Base-by-base conservation (phyloP, 441 rosid genomes). In the Manihot esculenta region DNA sequence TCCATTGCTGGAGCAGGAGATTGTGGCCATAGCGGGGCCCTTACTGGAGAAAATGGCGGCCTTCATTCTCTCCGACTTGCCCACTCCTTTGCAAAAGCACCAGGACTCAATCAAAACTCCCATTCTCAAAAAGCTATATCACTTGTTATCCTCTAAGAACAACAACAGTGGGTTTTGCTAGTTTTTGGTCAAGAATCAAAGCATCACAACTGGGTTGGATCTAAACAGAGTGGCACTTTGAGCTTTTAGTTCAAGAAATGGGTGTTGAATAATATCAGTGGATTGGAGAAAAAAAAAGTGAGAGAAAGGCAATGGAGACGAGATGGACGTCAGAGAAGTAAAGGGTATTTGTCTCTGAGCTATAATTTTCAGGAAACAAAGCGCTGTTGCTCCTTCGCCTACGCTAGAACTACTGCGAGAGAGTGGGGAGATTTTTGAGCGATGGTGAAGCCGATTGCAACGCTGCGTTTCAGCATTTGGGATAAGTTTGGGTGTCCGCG, bases 71-170 rank as follows among this genome's bases (percentile, higher is more conserved):
- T 94, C 94, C 3, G 88, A 86, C 86, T 83, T 92, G 78, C 94
- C 84, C 13, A 90, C 87, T 62, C 99, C 97, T 76, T 90, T 94
- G 74, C 99, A 94, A 71, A 94, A 94, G 75, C 98, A 94, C 93
- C 92, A 91, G 0, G 96, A 89, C 83, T 94, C 94, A 1, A 70
- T 83, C 57, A 87, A 71, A 68, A 86, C 86, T 47, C 94, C 91
- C 97, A 94, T 94, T 79, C 23, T 14, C 7, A 2, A 10, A 47
- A 33, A 20, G 2, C 5, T 12, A 5, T 20, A 10, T 44, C 21
- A 24, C 18, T 26, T 30, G 13, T 35, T 3, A 3, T 15, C 7
- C 24, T 55, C 56, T n/a, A 33, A 54, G 41, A 0, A 47, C 10
- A 42, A 11, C 13, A n/a, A 1, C 2, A 62, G 23, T 44, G 70